Evolutionary conservation across 495 filamentous ascomycete species (phyloP), one percentile per base, ranked within the genome.

Genomic region (Penicillium mononematosum): DNA sequence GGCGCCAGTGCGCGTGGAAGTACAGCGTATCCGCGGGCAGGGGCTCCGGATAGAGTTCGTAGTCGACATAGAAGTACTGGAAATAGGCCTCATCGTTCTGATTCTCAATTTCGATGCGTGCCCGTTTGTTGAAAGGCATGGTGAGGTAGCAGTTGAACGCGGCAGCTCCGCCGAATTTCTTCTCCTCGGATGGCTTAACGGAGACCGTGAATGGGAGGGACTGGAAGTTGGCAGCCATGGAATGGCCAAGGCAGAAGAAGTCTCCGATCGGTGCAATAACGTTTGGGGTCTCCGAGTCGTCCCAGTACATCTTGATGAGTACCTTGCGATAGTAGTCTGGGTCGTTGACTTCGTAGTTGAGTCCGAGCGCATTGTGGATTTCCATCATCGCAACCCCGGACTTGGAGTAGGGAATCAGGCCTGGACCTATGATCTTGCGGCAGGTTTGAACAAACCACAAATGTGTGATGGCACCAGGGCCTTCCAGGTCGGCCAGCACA

Each of bases 241-340:
- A 31, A 31, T 31, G 29, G 9, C 29, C 29, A 31, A 31, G 29
- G 9, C 29, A 31, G 29, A 31, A 31, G 9, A 31, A 31, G 29
- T 31, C 29, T 31, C 29, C 29, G 29, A 31, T 31, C 29, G 29
- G 29, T 31, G 29, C 29, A 10, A 31, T 31, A 8, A 31, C 29
- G 9, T 31, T 31, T 8, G 29, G 29, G 29, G 29, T 31, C 3
- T 31, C 29, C 29, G 29, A 31, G 29, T 10, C 29, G 2, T 31
- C 29, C 29, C 29, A 66, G 47, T 66, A 66, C 60, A 66, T 66
- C 55, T 60, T 60, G 45, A 66, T 60, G 17, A 66, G 57, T 29
- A 66, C 60, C 41, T 66, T 66, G 53, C 63, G 63, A 42, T 65
- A 65, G 63, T 65, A 65, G 56, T 65, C 59, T 2, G 63, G 63